Conservation (phyloP, 2,329 filamentous ascomycete genomes). For the Hymenoscyphus salicellus region DNA sequence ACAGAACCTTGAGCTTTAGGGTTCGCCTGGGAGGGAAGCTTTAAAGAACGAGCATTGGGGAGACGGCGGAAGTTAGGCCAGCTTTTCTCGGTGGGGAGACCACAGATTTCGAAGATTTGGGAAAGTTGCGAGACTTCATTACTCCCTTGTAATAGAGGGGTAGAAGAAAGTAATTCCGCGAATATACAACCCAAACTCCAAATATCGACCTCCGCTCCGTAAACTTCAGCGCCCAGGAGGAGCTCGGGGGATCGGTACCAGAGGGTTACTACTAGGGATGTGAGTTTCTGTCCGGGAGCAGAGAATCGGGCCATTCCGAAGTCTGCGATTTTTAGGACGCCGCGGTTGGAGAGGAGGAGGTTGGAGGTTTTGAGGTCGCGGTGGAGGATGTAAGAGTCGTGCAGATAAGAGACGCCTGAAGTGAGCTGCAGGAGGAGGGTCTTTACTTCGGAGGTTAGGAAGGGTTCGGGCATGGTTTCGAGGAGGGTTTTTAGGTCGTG, state of each 20-base stretch:
- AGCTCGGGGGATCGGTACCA: conserved; percentile 96
- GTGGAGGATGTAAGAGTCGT: conserved; percentile 86
- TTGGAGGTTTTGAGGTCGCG: conserved; percentile 93
- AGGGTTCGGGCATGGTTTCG: conserved; percentile 91
- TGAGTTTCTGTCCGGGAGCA: conserved; percentile 74
- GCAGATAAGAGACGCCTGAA: conserved; percentile 78
- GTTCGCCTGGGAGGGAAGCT: conserved; percentile 52
- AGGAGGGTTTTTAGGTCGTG: conserved; percentile 93
- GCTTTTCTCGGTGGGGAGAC: conserved; percentile 73
- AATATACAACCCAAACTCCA: conserved; percentile 98
- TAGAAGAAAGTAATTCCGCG: conserved; percentile 79
- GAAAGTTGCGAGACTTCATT: conserved; percentile 91
- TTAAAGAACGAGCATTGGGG: conserved; percentile 79
- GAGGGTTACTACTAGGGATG: conserved; percentile 89
- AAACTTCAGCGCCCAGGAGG: conserved; percentile 73
- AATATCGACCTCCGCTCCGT: conserved; percentile 79
- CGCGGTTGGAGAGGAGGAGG: conserved; percentile 91
- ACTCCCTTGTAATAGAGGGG: conserved; percentile 79
- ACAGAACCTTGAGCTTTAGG: conserved; percentile 45
- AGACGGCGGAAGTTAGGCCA: conserved; percentile 88
- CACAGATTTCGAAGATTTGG: conserved; percentile 85
- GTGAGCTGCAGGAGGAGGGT: conserved; percentile 81
- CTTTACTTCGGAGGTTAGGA: conserved; percentile 89
- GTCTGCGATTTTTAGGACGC: conserved; percentile 91
- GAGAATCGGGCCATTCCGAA: conserved; percentile 95